Conservation (phyloP, 1,139 yeast species). For the Blastobotrys raffinosifermentans region DNA sequence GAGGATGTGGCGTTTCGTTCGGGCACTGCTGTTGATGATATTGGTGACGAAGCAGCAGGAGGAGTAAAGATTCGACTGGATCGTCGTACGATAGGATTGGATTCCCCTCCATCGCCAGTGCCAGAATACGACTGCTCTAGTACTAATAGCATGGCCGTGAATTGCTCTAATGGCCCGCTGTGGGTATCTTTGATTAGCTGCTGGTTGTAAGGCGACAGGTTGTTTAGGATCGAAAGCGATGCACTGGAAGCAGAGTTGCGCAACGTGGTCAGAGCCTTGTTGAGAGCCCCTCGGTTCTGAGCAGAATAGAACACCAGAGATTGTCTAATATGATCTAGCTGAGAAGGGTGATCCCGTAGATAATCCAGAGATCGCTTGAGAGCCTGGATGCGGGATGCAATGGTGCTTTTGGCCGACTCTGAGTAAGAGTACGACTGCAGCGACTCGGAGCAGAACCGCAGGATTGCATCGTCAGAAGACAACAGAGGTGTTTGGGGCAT, state of each 20-base stretch:
- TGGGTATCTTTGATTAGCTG: neutral
- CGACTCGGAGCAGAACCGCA: constrained; percentile 68
- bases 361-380: constrained; percentile 72
- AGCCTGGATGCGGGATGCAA: constrained; percentile 69
- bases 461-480: constrained; percentile 24
- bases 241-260: constrained; percentile 26
- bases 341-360: constrained; percentile 45
- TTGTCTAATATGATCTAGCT: neutral
- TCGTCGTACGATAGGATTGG: neutral
- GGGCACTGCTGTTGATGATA: too few relatives aligned
- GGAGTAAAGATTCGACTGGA: constrained; percentile 2
- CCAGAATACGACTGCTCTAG: neutral
- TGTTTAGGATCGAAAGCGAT: constrained; percentile 25
- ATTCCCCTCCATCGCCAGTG: neutral
- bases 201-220: constrained; percentile 12
- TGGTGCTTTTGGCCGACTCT: constrained; percentile 70
- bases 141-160: constrained; percentile 1
- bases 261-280: constrained; percentile 15
- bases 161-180: constrained; percentile 4
- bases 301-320: neutral
- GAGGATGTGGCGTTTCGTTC: neutral
- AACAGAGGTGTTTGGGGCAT: constrained; percentile 1
- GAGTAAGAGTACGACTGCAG: constrained; percentile 84
- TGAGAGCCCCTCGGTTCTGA: neutral
- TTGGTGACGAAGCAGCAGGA: too few relatives aligned